Base-by-base conservation (phyloP, 1,139 yeast species). In the Debaryomyces robertsiae region DNA sequence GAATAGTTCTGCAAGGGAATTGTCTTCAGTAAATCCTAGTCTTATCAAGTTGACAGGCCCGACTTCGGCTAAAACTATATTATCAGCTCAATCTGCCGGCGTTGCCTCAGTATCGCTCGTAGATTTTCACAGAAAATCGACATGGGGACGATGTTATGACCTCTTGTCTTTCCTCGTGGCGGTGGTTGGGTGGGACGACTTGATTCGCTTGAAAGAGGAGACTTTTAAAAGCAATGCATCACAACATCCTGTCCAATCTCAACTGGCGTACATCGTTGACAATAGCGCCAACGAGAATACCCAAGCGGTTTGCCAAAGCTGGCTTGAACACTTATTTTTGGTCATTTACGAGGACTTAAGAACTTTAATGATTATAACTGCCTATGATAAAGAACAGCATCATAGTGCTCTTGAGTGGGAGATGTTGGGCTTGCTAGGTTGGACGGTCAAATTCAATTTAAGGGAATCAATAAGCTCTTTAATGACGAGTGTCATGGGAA, bases 371-470 rank as follows among this genome's bases (percentile, higher is more conserved):
- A 47, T 56, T 5, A 57, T 65, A 3, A 53, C 59, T 6, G 42
- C 58, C 2, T 53, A 53, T 14, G 60, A 57, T 23, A 53, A 50
- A 37, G 62, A 60, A 15, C 66, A 57, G 32, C 63, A 69, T 38
- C 70, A 70, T 36, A 67, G 73, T 49, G 75, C 71, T 0, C 49
- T 70, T 19, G 72, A 72, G 41, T 72, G 77, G 77, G 69, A 65
- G 41, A 57, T 69, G 50, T 42, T 70, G 27, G 77, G 77, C 3
- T 45, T 69, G 22, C 47, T 70, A 25, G 74, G 75, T 1, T 71
- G 75, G 74, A 54, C 61, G 9, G 69, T 62, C 34, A 71, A 71
- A 46, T 69, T 58, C 46, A 69, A 70, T 41, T 49, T 71, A 32
- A 61, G 60, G 39, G 71, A 67, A 30, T 65, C 72, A 1, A 61